Evolutionary conservation across 2,329 filamentous ascomycete species (phyloP).

Genomic region (Emergomyces africanus): DNA sequence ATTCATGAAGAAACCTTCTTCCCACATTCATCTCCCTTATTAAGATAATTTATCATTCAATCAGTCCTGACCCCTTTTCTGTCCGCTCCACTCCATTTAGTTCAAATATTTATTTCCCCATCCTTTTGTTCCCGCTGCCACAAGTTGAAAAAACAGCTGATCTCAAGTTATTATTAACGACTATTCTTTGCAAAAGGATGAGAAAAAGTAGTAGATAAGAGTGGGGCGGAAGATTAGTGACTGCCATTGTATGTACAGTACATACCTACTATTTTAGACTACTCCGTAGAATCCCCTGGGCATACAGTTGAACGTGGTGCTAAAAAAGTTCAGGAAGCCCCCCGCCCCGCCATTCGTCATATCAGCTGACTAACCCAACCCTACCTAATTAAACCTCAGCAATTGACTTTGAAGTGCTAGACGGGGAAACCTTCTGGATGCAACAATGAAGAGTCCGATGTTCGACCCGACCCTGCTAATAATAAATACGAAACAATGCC

Average conservation of each 20-base stretch:
- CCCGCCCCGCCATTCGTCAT: neutral
- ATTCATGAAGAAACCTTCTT: neutral
- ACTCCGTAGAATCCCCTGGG: no score
- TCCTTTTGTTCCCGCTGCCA: neutral
- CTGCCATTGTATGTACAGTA: no score
- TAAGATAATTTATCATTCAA: neutral
- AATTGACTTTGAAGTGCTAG: neutral
- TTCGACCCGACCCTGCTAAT: neutral
- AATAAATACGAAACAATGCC: constrained; percentile 46
- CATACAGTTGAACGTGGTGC: no score
- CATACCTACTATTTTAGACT: no score
- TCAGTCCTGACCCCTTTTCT: neutral
- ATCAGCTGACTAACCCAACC: neutral
- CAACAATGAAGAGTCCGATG: neutral
- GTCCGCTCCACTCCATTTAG: neutral
- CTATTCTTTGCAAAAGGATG: no score
- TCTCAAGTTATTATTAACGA: no score
- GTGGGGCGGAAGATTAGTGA: no score
- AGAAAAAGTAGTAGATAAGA: no score
- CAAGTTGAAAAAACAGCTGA: no score
- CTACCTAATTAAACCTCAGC: neutral
- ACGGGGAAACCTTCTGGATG: neutral
- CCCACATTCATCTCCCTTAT: neutral
- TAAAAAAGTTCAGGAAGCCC: no score
- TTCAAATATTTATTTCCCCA: neutral